phyloP scores from a whole-genome alignment of 345 rosid genomes.

The Eucalyptus pauciflora region DNA sequence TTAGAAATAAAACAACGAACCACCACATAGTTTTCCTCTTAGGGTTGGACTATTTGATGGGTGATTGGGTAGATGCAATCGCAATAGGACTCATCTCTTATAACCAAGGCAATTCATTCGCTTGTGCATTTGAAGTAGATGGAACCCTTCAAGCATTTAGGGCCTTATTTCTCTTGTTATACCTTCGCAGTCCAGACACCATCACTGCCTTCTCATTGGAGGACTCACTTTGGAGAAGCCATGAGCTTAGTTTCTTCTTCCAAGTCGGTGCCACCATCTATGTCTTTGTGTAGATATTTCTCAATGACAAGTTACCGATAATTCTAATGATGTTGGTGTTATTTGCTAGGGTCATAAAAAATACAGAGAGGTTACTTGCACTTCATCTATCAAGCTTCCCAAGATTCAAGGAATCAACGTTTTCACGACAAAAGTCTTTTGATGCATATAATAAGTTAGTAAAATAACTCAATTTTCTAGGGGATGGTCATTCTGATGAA shows the following conservation, averaged over 20 bases:
- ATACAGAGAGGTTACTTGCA: neutral
- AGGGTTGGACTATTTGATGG: neutral
- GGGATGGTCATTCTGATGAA: neutral
- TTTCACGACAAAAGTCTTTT: neutral
- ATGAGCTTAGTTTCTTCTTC: neutral
- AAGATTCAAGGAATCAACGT: neutral
- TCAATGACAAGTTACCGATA: neutral
- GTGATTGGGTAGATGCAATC: neutral
- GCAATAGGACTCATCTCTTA: neutral
- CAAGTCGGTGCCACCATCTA: neutral
- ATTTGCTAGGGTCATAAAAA: neutral
- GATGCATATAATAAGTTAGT: neutral
- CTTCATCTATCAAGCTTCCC: neutral
- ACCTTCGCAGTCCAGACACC: fast-evolving
- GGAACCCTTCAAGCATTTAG: neutral
- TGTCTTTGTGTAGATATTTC: neutral
- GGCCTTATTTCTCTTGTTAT: neutral
- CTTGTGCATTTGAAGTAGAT: neutral
- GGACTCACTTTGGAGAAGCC: neutral
- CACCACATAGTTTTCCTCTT: neutral
- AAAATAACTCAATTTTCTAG: neutral
- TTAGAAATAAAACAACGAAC: neutral
- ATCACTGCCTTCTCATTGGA: fast-evolving
- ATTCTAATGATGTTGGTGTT: neutral
- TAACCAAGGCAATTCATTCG: neutral